Evolutionary conservation across 768 basidiomycete species (phyloP), one percentile per base, ranked within the genome.

Genomic region (Suillus weaverae): DNA sequence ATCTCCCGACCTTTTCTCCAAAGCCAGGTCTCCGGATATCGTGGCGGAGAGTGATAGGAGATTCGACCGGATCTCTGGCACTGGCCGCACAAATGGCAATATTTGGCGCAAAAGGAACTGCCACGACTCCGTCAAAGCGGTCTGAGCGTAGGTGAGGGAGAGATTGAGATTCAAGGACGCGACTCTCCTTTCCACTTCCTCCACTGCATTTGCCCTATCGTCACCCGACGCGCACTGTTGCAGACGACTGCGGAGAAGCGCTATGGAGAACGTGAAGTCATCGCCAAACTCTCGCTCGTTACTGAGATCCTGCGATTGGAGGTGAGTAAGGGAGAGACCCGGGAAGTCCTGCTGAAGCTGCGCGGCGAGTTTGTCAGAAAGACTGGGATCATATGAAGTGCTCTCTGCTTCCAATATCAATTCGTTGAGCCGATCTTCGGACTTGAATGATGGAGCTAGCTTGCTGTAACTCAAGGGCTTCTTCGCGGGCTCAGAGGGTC

Each of bases 101-200:
- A 86, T 79, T 70, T 87, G 86, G 48, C 86, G 84, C 50, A 95
- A 80, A 51, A 97, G 75, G 53, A 82, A 81, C 60, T 89, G 87
- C 93, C 93, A 97, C 4, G 94, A 85, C 63, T 91, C 86, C 0
- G 90, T 85, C 53, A 94, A 81, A 2, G 86, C 79, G 2, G 85
- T 85, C 73, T 96, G 92, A 0, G 91, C 83, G 69, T 97, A 90
- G 26, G 91, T 81, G 44, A 97, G 79, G 1, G 94, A 95, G 56
- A 95, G 83, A 72, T 96, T 95, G 68, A 95, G 83, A 74, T 97
- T 97, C 74, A 96, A 86, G 1, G 89, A 86, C 56, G 85, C 80
- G 4, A 94, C 77, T 39, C 84, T 82, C 57, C 83, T 85, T 68
- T 91, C 85, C 16, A 86, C 78, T 5, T 77, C 77, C 13, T 86